These are phyloP conservation scores for Cicer bijugum DNA, from an alignment of 306 rosid species.

Conservation along the genomic window DNA sequence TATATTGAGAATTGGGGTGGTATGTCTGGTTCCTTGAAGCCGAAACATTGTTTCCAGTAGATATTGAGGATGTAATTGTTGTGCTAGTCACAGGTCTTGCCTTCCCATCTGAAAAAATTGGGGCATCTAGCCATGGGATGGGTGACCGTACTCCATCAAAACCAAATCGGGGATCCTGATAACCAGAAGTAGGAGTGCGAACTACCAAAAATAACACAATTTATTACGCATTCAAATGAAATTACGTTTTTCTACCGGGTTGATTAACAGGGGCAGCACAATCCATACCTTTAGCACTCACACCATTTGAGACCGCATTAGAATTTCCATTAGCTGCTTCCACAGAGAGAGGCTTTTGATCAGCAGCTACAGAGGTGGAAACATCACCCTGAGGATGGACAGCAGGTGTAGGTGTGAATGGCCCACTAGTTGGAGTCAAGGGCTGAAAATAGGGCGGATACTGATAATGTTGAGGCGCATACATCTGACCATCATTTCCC, in stretches of 20 bases:
- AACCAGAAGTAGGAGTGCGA: slow-evolving; percentile 69
- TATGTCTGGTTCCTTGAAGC: slow-evolving; percentile 75
- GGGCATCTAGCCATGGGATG: slow-evolving; percentile 70
- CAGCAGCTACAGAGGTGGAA: slow-evolving; percentile 67
- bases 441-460: slow-evolving; percentile 94
- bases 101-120: slow-evolving; percentile 84
- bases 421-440: slow-evolving; percentile 75
- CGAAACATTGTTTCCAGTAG: slow-evolving; percentile 54
- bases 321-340: slow-evolving; percentile 70
- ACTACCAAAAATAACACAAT: slow-evolving; percentile 63
- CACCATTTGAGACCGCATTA: slow-evolving; percentile 59
- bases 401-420: slow-evolving; percentile 57
- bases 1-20: slow-evolving; percentile 77
- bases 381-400: slow-evolving; percentile 67
- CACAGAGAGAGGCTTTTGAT: slow-evolving; percentile 72
- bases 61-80: slow-evolving; percentile 58
- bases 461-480: slow-evolving; percentile 95
- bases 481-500: slow-evolving; percentile 93
- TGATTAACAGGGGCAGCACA: slow-evolving; percentile 52
- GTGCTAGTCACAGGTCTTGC: slow-evolving; percentile 70
- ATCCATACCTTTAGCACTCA: slow-evolving; percentile 60
- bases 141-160: slow-evolving; percentile 68
- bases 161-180: slow-evolving; percentile 84
- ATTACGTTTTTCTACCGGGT: slow-evolving; percentile 49
- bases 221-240: slow-evolving; percentile 54